Conservation (phyloP, 345 rosid species). For the Cochlearia excelsa region DNA sequence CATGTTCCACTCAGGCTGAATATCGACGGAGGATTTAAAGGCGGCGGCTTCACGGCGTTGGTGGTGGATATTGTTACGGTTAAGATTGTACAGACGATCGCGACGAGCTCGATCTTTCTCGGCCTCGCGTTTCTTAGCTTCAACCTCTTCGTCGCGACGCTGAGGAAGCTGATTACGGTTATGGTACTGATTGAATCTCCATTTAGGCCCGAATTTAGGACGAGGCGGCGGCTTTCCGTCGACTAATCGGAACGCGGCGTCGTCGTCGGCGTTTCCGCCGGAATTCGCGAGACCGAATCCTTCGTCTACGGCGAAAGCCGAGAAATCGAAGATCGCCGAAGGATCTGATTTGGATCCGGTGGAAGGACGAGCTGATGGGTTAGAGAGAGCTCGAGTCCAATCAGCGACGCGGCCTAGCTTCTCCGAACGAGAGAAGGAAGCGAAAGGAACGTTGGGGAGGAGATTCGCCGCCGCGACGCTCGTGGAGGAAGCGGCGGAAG, state of each 20-base stretch:
- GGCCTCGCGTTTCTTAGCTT: slow-evolving; percentile 77
- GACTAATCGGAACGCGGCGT: slow-evolving; percentile 82
- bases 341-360: slow-evolving; percentile 40
- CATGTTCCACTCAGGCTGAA: slow-evolving; percentile 99
- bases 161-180: slow-evolving; percentile 81
- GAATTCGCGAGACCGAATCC: slow-evolving; percentile 48
- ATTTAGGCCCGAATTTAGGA: slow-evolving; percentile 86
- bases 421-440: slow-evolving; percentile 87
- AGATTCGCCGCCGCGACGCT: slow-evolving; percentile 43
- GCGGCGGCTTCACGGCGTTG: slow-evolving; percentile 83
- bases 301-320: slow-evolving; percentile 59
- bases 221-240: slow-evolving; percentile 88
- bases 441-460: slow-evolving; percentile 63
- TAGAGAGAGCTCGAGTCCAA: slow-evolving; percentile 63
- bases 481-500: slow-evolving; percentile 38
- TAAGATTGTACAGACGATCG: slow-evolving; percentile 66
- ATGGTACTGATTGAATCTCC: slow-evolving; percentile 73
- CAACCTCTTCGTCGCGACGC: slow-evolving; percentile 94
- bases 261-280: slow-evolving; percentile 53
- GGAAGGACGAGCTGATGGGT: slow-evolving; percentile 37
- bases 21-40: slow-evolving; percentile 84
- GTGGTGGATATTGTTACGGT: slow-evolving; percentile 62
- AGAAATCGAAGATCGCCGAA: slow-evolving; percentile 65
- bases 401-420: slow-evolving; percentile 95
- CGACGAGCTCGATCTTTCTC: slow-evolving; percentile 96